Conservation (phyloP, 805 yeast genomes). For the Kazachstania kunashirensis region DNA sequence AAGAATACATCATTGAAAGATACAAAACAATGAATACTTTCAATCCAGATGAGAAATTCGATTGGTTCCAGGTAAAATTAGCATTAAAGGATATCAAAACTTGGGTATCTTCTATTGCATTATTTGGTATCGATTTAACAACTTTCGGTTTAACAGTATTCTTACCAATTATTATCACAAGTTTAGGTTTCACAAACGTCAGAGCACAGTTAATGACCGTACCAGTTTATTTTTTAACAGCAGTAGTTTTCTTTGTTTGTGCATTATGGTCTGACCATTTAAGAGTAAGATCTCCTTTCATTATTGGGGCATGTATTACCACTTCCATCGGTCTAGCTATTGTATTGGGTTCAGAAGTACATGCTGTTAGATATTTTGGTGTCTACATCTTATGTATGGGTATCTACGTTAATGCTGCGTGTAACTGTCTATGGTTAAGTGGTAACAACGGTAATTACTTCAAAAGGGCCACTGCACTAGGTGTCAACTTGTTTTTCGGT, state of each 20-base stretch:
- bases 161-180: conserved; percentile 29
- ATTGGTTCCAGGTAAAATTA: conserved; percentile 30
- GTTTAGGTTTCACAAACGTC: conserved; percentile 46
- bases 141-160: conserved; percentile 36
- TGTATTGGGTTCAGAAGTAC: conserved; percentile 24
- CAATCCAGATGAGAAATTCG: conserved; percentile 30
- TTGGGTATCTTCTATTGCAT: conserved; percentile 27
- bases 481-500: conserved; percentile 31
- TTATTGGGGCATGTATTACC: conserved; percentile 28
- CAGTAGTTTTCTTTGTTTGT: conserved; percentile 52
- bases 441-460: conserved; percentile 34
- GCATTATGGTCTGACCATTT: conserved; percentile 54
- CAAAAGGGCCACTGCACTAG: conserved; percentile 34
- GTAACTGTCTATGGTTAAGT: conserved; percentile 33
- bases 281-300: conserved; percentile 37
- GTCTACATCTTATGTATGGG: conserved; percentile 33
- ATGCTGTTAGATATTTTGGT: conserved; percentile 33
- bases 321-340: conserved; percentile 30
- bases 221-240: conserved; percentile 76
- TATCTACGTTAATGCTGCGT: conserved; percentile 33
- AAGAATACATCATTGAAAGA: conserved; percentile 30
- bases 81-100: conserved; percentile 26
- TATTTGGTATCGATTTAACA: conserved; percentile 34
- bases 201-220: conserved; percentile 73
- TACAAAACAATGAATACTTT: conserved; percentile 29